Evolutionary conservation across 495 filamentous ascomycete species (phyloP), one percentile per base, ranked within the genome.

Genomic region (Clohesyomyces aquaticus): DNA sequence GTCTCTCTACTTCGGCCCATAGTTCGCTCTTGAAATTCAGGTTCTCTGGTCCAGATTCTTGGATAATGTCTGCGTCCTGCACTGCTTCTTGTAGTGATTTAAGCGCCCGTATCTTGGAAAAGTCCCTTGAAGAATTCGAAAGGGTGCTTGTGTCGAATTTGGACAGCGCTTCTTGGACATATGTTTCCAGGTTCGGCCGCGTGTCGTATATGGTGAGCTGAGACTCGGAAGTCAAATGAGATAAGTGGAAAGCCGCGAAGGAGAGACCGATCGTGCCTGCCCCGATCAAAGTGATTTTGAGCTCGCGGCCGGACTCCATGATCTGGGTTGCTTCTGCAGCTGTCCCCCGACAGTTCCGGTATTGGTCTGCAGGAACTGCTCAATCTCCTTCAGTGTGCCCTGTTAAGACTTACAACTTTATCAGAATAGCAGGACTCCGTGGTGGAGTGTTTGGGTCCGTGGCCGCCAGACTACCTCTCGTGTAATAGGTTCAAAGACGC

Each of bases 241-340:
- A 61, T 38, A 86, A 74, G 66, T 86, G 83, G 12, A 85, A 77
- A 52, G 82, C 81, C 26, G 80, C 75, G 76, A 83, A 83, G 26
- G 84, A 85, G 51, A 86, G 78, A 55, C 84, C 84, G 57, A 87
- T 86, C 32, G 84, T 86, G 45, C 83, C 82, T 16, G 78, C 73
- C 41, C 83, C 82, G 19, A 86, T 76, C 27, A 85, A 66, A 27
- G 83, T 78, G 55, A 86, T 79, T 22, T 71, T 66, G 38, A 42
- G 28, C n/a, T 66, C 53, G 2, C 35, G 41, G 22, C n/a, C n/a
- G 23, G 12, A 18, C 3, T 55, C 59, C 59, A 63, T 63, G 28
- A 10, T 51, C 8, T 8, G 11, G 45, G 45, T 19, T 11, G n/a
- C n/a, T n/a, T n/a, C n/a, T n/a, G n/a, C n/a, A n/a, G n/a, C n/a